Conservation (phyloP, 1,139 yeast species). For the Pichia sp. region DNA sequence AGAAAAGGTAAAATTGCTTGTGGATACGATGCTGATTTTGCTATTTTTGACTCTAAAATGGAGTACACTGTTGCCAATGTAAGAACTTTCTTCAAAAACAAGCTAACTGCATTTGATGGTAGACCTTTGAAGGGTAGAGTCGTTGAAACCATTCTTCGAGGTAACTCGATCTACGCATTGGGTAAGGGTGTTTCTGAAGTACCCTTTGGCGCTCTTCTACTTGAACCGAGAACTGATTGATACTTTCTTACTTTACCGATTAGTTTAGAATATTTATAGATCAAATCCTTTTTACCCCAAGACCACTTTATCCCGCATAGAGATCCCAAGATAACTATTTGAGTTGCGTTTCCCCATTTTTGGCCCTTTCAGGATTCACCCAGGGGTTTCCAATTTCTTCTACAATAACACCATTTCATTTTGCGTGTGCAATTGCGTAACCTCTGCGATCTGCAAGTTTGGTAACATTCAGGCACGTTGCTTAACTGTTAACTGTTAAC, state of each 20-base stretch:
- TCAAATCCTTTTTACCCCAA: neutral
- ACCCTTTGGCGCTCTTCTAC: conserved; percentile 52
- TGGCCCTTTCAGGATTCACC: too few relatives aligned
- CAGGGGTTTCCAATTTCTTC: too few relatives aligned
- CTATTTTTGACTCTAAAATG: conserved; percentile 63
- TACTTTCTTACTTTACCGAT: neutral
- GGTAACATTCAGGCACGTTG: too few relatives aligned
- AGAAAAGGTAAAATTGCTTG: conserved; percentile 61
- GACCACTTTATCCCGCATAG: too few relatives aligned
- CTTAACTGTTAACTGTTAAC: too few relatives aligned
- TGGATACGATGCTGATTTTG: conserved; percentile 85
- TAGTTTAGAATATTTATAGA: neutral
- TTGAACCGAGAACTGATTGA: conserved; percentile 42
- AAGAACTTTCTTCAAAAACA: conserved; percentile 69
- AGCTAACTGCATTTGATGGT: conserved; percentile 81
- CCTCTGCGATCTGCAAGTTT: too few relatives aligned
- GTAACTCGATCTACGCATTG: conserved; percentile 54
- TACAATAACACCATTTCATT: too few relatives aligned
- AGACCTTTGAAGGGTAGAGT: conserved; percentile 63
- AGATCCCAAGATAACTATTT: too few relatives aligned
- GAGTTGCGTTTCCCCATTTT: too few relatives aligned
- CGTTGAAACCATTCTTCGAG: conserved; percentile 71
- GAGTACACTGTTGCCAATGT: conserved; percentile 51
- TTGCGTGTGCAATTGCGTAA: too few relatives aligned
- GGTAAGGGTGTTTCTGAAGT: conserved; percentile 49